Base-by-base conservation (phyloP, 352 stramenopile species). In the Nothophytophthora sp. region DNA sequence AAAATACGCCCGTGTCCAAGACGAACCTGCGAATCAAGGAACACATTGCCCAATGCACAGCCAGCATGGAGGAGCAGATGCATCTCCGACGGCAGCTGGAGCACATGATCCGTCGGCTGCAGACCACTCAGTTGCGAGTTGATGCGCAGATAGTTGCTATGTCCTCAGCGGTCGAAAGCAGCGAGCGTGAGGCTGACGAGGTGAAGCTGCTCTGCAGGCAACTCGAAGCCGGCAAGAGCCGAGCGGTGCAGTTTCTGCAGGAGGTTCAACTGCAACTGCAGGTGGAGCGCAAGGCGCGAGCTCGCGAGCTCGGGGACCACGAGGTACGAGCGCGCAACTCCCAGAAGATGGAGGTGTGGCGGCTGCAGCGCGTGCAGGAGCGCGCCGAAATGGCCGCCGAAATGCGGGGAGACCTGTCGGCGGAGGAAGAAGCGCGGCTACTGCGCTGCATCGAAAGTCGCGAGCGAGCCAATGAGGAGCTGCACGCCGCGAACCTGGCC, bases 11-110 rank as follows among this genome's bases (percentile, higher is more conserved):
- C 2, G 63, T 85, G n/a, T 85, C 83, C 16, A 83, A 83, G 58
- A 76, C 86, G 44, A 92, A 79, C 39, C 65, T 66, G 46, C 58
- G 59, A 8, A 86, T 91, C 41, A 81, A 90, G 29, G 46, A 84
- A 11, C 70, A 89, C 1, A 94, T 94, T 39, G 56, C 67, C 16
- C 58, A 73, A 19, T 90, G 77, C 43, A 90, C 79, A 34, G 27
- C 69, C 13, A 79, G 69, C 0, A 90, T 90, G 80, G 83, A 94
- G 42, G 78, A 92, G 50, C 78, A 94, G 61, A 86, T 90, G 75
- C 76, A 91, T 58, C 41, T 73, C 13, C 64, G 80, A 5, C 48
- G 81, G 34, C 81, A 92, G 42, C 66, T 91, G 3, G 81, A 92
- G 57, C 83, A 92, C 71, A 92, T 94, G 83, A 73, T 90, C 36